Conservation (phyloP, 2,329 filamentous ascomycete genomes). For the Aspergillus uvarum region DNA sequence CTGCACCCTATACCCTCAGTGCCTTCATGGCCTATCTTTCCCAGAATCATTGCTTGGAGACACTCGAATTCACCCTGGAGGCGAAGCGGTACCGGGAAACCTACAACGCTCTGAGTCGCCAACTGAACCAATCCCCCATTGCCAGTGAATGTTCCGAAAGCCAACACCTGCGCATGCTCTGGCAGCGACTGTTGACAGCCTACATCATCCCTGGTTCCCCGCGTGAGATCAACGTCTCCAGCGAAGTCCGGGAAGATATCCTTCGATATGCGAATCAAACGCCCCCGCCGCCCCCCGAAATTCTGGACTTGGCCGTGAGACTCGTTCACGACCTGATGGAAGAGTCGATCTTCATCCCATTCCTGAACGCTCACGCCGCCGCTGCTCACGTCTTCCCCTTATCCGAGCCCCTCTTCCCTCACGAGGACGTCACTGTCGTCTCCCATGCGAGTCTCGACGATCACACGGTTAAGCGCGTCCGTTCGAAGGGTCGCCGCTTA, state of each 20-base stretch:
- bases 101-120: conserved; percentile 60
- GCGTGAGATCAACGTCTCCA: conserved; percentile 86
- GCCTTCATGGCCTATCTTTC: conserved; percentile 97
- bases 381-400: conserved; percentile 48
- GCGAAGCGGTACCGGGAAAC: conserved; percentile 77
- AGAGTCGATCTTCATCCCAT: conserved; percentile 89
- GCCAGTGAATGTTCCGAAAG: conserved; percentile 56
- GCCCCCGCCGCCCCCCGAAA: conserved; percentile 69
- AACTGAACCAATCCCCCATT: conserved; percentile 46
- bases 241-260: conserved; percentile 77
- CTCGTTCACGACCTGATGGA: conserved; percentile 98
- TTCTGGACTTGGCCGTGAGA: conserved; percentile 75
- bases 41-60: conserved; percentile 95
- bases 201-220: conserved; percentile 86
- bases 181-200: conserved; percentile 82
- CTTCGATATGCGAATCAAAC: conserved; percentile 61
- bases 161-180: conserved; percentile 74
- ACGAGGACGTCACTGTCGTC: conserved; percentile 35
- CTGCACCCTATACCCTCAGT: conserved; percentile 83
- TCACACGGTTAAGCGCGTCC: conserved; percentile 26
- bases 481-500: conserved; percentile 29
- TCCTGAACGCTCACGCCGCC: conserved; percentile 68
- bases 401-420: conserved; percentile 44
- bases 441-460: conserved; percentile 34
- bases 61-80: conserved; percentile 94